A percentile compares a stretch with the other conserved stretches of the same genome.
Conservation (phyloP, 2,329 filamentous ascomycete species). For the Ophiostoma himal-ulmi region DNA sequence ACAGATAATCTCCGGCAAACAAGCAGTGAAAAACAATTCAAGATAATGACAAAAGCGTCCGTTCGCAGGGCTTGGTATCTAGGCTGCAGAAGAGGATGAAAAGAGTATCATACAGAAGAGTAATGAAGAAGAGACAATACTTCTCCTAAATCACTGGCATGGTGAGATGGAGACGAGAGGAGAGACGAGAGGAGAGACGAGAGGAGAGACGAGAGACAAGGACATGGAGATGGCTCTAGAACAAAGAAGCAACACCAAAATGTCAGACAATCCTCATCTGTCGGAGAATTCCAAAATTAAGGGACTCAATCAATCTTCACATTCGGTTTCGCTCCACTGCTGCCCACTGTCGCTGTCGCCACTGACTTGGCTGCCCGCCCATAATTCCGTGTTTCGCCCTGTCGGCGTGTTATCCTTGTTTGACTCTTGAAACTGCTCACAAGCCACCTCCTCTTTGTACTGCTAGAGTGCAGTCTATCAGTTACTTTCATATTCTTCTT, state of each 20-base stretch:
- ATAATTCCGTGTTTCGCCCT: not conserved
- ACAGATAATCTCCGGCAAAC: not conserved
- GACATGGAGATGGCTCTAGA: not conserved
- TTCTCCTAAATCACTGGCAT: not conserved
- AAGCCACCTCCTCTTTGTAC: not conserved
- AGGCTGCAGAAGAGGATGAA: not conserved
- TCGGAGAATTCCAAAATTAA: slow-evolving; percentile 6
- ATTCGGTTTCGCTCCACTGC: not conserved
- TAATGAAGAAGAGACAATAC: not conserved
- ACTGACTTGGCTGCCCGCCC: too few relatives aligned
- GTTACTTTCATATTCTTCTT: not conserved
- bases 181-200: too few relatives aligned
- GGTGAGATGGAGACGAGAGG: not conserved
- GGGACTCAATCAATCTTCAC: not conserved
- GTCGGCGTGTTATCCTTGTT: not conserved
- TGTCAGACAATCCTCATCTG: not conserved
- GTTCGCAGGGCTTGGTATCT: not conserved
- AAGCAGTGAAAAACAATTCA: not conserved
- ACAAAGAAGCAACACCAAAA: not conserved
- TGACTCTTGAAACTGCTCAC: slow-evolving; percentile 2
- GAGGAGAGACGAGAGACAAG: too few relatives aligned
- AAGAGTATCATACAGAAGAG: too few relatives aligned
- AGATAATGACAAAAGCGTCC: not conserved
- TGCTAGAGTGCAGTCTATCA: not conserved
- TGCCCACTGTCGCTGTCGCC: too few relatives aligned